Percentiles rank a stretch among this genome's conserved stretches.
Conservation (phyloP, 208 protist species). For the Crithidia brevicula region DNA sequence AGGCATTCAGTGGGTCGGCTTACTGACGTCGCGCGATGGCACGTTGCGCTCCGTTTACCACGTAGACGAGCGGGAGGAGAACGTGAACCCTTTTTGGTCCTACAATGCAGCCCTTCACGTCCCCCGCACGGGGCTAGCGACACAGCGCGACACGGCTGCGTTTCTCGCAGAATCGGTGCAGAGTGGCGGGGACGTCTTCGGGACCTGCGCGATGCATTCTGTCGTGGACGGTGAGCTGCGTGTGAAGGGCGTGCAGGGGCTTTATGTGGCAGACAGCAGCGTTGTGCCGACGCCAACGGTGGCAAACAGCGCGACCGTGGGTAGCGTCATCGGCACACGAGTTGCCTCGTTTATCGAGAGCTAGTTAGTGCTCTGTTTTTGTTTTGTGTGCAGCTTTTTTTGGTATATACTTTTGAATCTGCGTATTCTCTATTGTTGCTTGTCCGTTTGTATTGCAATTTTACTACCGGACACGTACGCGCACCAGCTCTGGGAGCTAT, state of each 20-base stretch:
- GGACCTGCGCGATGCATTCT: slow-evolving; percentile 73
- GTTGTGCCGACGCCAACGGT: slow-evolving; percentile 76
- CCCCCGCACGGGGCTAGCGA: slow-evolving; percentile 42
- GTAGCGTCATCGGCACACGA: slow-evolving; percentile 58
- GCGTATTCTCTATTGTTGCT: no score
- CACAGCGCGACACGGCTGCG: slow-evolving; percentile 53
- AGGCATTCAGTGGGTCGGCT: slow-evolving; percentile 74
- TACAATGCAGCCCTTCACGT: slow-evolving; percentile 46
- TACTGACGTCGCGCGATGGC: slow-evolving; percentile 43
- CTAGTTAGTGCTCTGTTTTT: not conserved
- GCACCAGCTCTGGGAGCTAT: no score
- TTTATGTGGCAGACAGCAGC: slow-evolving; percentile 70
- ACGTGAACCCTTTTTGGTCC: slow-evolving; percentile 57
- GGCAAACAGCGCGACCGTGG: slow-evolving; percentile 59
- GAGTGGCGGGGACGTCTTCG: slow-evolving; percentile 52
- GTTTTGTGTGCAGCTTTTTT: not conserved
- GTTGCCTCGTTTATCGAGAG: slow-evolving; percentile 43
- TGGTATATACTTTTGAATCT: no score
- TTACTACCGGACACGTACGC: no score
- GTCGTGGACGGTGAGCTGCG: slow-evolving; percentile 61
- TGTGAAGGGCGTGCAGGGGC: slow-evolving; percentile 59
- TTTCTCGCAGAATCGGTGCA: slow-evolving; percentile 59
- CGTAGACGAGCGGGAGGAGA: slow-evolving; percentile 28
- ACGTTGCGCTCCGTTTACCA: slow-evolving; percentile 53
- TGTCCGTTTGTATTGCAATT: no score